Evolutionary conservation across 2,329 filamentous ascomycete species (phyloP).

Genomic region (Reticulascus tulasneorum): DNA sequence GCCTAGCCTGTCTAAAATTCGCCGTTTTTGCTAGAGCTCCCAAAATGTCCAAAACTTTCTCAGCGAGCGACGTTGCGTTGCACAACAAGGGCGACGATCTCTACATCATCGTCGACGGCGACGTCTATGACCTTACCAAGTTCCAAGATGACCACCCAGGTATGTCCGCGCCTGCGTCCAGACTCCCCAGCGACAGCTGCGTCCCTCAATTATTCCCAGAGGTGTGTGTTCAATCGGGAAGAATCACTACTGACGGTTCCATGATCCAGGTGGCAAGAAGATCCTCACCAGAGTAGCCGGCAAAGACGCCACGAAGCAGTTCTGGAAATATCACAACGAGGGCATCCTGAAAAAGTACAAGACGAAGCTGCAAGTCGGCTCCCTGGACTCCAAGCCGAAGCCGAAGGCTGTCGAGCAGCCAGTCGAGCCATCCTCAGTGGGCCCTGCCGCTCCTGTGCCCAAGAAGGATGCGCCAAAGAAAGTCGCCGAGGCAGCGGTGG

Average conservation of each 20-base stretch:
- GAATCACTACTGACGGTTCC: background rate
- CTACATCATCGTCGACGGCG: slow-evolving; percentile 88
- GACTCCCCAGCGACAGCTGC: too few species aligned
- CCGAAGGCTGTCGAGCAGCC: too few species aligned
- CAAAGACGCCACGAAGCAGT: slow-evolving; percentile 64
- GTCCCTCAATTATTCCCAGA: too few species aligned
- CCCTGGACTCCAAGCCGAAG: slow-evolving; percentile 81
- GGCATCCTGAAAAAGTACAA: slow-evolving; percentile 84
- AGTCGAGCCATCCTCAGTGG: slow-evolving; percentile 44
- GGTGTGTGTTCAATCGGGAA: too few species aligned
- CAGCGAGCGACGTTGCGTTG: slow-evolving; percentile 77
- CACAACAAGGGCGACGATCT: slow-evolving; percentile 85
- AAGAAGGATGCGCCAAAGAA: slow-evolving; percentile 31
- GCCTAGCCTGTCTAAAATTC: too few species aligned
- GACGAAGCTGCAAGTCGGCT: slow-evolving; percentile 73
- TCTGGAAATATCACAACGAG: slow-evolving; percentile 80
- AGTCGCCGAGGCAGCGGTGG: slow-evolving; percentile 39
- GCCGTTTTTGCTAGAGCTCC: too few species aligned
- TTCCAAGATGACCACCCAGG: slow-evolving; percentile 85
- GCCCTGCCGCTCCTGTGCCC: slow-evolving; percentile 47
- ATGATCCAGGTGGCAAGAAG: slow-evolving; percentile 55
- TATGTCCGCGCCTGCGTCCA: slow-evolving; percentile 30
- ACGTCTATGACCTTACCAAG: slow-evolving; percentile 92
- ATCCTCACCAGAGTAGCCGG: slow-evolving; percentile 60
- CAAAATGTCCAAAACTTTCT: slow-evolving; percentile 83